These are phyloP conservation scores for Protomyces inouyei DNA, from an alignment of 1,139 yeast genomes.

Conservation along the genomic window DNA sequence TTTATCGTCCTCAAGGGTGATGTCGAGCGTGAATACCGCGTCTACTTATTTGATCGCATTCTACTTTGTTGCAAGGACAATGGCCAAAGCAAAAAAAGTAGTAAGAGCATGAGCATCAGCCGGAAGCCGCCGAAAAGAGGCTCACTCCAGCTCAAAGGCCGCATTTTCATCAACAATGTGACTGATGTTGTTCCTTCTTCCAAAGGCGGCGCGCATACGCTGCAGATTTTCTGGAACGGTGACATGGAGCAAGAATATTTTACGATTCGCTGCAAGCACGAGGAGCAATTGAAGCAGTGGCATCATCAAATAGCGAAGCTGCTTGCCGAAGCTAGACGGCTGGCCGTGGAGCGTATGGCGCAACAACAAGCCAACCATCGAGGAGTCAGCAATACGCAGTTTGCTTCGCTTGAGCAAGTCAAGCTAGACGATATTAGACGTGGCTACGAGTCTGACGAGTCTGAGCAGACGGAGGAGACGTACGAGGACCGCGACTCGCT, in stretches of 20 bases:
- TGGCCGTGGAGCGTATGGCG: slow-evolving; percentile 10
- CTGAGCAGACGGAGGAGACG: slow-evolving; percentile 18
- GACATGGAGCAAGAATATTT: slow-evolving; percentile 33
- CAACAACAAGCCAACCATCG: background rate
- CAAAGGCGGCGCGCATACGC: slow-evolving; percentile 28
- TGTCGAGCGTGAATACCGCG: slow-evolving; percentile 80
- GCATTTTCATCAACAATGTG: slow-evolving; percentile 44
- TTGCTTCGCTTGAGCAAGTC: slow-evolving; percentile 11
- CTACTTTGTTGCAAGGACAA: slow-evolving; percentile 69
- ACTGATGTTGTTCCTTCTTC: slow-evolving; percentile 36
- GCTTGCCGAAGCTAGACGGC: slow-evolving; percentile 12
- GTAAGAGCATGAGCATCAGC: slow-evolving; percentile 26
- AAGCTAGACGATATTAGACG: slow-evolving; percentile 3
- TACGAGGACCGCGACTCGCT: slow-evolving; percentile 15
- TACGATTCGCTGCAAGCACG: slow-evolving; percentile 34
- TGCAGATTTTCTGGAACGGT: slow-evolving; percentile 32
- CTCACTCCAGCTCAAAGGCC: slow-evolving; percentile 42
- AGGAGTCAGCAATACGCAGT: slow-evolving; percentile 19
- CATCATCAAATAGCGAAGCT: slow-evolving; percentile 29
- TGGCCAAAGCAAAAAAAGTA: slow-evolving; percentile 30
- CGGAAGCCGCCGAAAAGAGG: slow-evolving; percentile 31
- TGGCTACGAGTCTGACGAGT: slow-evolving; percentile 21
- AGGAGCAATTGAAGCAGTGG: slow-evolving; percentile 34
- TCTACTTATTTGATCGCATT: slow-evolving; percentile 81
- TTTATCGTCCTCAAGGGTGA: slow-evolving; percentile 72